Evolutionary conservation across 345 rosid species (phyloP).

Genomic region (Xanthoceras sorbifolium): DNA sequence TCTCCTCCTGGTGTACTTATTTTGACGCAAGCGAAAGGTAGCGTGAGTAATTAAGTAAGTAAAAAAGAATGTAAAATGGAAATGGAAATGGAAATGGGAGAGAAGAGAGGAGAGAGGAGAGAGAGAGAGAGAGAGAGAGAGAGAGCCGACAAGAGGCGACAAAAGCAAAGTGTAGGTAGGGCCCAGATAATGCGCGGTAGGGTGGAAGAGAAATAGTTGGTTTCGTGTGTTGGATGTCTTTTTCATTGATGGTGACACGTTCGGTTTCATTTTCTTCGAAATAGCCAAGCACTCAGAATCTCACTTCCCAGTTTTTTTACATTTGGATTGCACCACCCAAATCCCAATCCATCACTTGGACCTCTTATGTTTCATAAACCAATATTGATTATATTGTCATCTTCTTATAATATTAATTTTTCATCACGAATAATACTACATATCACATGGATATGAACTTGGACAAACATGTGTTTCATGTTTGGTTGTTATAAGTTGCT

Average conservation of each 20-base stretch:
- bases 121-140: neutral
- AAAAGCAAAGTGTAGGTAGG: constrained; percentile 34
- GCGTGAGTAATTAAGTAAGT: neutral
- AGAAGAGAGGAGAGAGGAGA: neutral
- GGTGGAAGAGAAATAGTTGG: constrained; percentile 26
- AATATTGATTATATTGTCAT: too few relatives aligned
- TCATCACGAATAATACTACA: too few relatives aligned
- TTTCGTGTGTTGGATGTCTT: neutral
- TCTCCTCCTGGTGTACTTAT: constrained; percentile 4
- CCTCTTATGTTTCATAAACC: too few relatives aligned
- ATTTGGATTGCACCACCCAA: neutral
- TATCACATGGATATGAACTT: too few relatives aligned
- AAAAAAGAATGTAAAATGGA: neutral
- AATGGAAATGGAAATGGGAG: constrained; percentile 11
- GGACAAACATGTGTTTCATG: too few relatives aligned
- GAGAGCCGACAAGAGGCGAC: constrained; percentile 44
- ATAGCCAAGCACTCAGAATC: constrained; percentile 30
- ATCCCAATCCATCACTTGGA: too few relatives aligned
- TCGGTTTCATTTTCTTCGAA: constrained; percentile 20
- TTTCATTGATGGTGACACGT: constrained; percentile 9
- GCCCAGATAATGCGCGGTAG: constrained; percentile 46
- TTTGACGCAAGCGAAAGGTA: neutral
- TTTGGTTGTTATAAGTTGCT: too few relatives aligned
- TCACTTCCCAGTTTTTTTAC: constrained; percentile 8
- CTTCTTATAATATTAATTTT: too few relatives aligned